These are phyloP conservation scores for Neonectria ditissima DNA, from an alignment of 2,329 filamentous ascomycete genomes.

Conservation along the genomic window DNA sequence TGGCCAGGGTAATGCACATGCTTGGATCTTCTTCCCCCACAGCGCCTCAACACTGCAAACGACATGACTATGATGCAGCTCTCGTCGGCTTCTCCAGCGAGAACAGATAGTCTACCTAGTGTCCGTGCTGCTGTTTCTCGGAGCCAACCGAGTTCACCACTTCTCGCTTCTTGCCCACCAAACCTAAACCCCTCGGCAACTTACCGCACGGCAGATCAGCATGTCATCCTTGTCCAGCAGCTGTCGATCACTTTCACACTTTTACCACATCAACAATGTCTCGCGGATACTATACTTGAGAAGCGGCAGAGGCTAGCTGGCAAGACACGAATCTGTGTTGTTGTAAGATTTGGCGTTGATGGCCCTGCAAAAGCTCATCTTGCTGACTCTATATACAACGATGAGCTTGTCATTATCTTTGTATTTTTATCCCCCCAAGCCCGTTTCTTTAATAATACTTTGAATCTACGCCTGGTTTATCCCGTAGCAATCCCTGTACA, in stretches of 20 bases:
- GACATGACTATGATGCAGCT: neutral
- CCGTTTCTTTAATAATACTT: too few species aligned
- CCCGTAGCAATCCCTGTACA: too few species aligned
- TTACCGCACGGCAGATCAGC: neutral
- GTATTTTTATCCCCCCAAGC: too few species aligned
- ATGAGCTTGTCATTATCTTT: too few species aligned
- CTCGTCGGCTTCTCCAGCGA: neutral
- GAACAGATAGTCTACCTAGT: neutral
- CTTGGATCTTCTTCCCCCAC: neutral
- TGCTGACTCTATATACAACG: constrained; percentile 11
- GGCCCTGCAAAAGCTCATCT: constrained; percentile 6
- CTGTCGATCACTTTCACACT: neutral
- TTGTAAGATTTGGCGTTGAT: constrained; percentile 28
- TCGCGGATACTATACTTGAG: constrained; percentile 13
- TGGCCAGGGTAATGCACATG: neutral
- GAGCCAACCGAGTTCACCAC: neutral
- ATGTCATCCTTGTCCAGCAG: neutral
- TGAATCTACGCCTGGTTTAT: too few species aligned
- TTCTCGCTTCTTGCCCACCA: neutral
- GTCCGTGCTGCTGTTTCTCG: neutral
- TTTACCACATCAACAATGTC: too few species aligned
- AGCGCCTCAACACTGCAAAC: neutral
- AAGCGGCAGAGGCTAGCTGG: constrained; percentile 12
- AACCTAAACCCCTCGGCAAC: neutral
- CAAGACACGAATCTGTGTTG: constrained; percentile 14